These are phyloP conservation scores for Xylaria sp. DNA, from an alignment of 2,329 filamentous ascomycete genomes.

Conservation along the genomic window DNA sequence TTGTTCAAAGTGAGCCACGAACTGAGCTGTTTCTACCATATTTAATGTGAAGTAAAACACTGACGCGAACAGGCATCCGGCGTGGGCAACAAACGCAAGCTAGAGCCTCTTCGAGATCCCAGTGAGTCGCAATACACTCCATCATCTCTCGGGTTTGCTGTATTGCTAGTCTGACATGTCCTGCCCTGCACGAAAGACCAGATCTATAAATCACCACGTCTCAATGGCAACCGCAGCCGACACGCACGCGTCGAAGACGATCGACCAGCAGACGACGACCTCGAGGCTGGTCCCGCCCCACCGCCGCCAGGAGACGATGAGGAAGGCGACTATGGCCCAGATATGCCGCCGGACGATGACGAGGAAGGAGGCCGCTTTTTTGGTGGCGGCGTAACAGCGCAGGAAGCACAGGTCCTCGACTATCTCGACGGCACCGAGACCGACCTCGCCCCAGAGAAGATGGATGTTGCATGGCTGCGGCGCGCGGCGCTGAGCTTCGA, in stretches of 20 bases:
- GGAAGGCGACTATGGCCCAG: constrained; percentile 49
- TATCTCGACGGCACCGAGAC: constrained; percentile 73
- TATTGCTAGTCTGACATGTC: constrained; percentile 13
- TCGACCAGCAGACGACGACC: constrained; percentile 52
- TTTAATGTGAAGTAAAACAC: neutral
- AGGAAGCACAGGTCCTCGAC: constrained; percentile 86
- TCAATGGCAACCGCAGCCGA: constrained; percentile 57
- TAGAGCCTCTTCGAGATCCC: constrained; percentile 70
- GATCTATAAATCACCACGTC: constrained; percentile 72
- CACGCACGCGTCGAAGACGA: constrained; percentile 60
- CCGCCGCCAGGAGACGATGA: constrained; percentile 60
- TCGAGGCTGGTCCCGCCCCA: constrained; percentile 62
- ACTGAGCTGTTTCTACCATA: constrained; percentile 8
- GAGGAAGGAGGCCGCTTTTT: constrained; percentile 97
- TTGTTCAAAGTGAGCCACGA: constrained; percentile 62
- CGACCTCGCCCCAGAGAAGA: constrained; percentile 71
- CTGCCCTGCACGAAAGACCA: constrained; percentile 58
- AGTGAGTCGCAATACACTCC: constrained; percentile 58
- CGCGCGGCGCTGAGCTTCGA: constrained; percentile 86
- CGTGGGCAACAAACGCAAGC: constrained; percentile 69
- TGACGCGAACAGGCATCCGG: constrained; percentile 50
- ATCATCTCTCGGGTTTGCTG: neutral
- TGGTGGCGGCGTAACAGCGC: constrained; percentile 84
- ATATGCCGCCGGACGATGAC: constrained; percentile 58
- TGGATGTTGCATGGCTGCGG: constrained; percentile 85